Conservation (phyloP, 1,284 basidiomycete genomes). For the Cutaneotrichosporon mucoides region DNA sequence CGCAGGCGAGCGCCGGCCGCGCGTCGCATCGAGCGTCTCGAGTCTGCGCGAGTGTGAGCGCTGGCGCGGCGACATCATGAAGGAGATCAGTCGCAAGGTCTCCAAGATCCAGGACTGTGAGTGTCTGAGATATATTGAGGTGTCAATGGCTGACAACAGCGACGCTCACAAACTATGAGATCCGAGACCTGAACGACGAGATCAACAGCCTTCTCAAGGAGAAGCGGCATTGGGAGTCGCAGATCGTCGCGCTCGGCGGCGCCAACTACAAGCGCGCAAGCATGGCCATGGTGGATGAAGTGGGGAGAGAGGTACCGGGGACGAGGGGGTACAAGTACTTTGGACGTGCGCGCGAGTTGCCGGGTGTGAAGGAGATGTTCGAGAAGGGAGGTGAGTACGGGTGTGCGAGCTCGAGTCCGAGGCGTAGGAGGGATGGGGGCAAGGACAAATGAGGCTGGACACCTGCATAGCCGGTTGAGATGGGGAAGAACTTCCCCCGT, state of each 20-base stretch:
- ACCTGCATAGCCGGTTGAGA: no score
- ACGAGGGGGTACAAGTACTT: constrained; percentile 99
- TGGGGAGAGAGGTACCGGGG: constrained; percentile 90
- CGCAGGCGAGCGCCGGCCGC: constrained; percentile 72
- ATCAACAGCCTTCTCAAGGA: constrained; percentile 95
- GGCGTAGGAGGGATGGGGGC: no score
- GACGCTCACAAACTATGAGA: constrained; percentile 90
- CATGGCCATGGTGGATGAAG: constrained; percentile 85
- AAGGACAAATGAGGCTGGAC: no score
- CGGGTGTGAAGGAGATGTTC: constrained; percentile 92
- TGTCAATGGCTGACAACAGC: constrained; percentile 55
- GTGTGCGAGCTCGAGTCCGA: no score
- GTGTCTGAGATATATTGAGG: constrained; percentile 45
- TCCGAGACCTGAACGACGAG: constrained; percentile 94
- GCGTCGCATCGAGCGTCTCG: constrained; percentile 85
- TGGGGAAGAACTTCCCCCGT: no score
- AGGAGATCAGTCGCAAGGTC: constrained; percentile 93
- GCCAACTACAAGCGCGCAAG: constrained; percentile 88
- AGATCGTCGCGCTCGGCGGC: constrained; percentile 89
- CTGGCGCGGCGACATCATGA: constrained; percentile 90
- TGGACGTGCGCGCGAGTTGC: constrained; percentile 92
- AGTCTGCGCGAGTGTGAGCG: constrained; percentile 88
- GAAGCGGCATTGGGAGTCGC: constrained; percentile 96
- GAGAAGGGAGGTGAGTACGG: constrained; percentile 62
- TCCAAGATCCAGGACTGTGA: constrained; percentile 94